These are phyloP conservation scores for Tetracladium marchalianum DNA, from an alignment of 495 filamentous ascomycete species.

Conservation along the genomic window DNA sequence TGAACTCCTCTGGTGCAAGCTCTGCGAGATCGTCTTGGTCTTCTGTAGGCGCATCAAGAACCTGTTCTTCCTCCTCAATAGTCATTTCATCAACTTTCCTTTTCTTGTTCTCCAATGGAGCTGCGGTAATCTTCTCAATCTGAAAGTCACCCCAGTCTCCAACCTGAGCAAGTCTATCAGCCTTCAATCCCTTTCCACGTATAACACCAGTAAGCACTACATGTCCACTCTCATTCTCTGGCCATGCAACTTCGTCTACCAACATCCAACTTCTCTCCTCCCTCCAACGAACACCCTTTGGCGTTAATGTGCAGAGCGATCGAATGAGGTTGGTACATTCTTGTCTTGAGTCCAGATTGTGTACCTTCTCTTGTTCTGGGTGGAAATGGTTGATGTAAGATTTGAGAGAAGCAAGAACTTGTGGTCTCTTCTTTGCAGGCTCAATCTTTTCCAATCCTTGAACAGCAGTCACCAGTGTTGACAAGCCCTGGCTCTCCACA, in stretches of 20 bases:
- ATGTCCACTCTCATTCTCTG: slow-evolving; percentile 38
- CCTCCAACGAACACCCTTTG: slow-evolving; percentile 88
- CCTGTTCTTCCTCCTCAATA: slow-evolving; percentile 37
- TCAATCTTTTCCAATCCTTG: slow-evolving; percentile 71
- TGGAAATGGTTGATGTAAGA: slow-evolving; percentile 92
- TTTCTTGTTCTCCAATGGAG: slow-evolving; percentile 43
- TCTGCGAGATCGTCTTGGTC: slow-evolving; percentile 75
- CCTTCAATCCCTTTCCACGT: slow-evolving; percentile 76
- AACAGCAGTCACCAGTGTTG: slow-evolving; percentile 70
- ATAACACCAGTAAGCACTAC: slow-evolving; percentile 79
- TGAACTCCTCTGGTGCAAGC: slow-evolving; percentile 74
- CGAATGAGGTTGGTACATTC: slow-evolving; percentile 85
- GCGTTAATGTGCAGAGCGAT: slow-evolving; percentile 77
- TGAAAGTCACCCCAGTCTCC: slow-evolving; percentile 95
- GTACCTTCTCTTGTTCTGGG: slow-evolving; percentile 76
- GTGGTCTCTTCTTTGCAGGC: slow-evolving; percentile 62
- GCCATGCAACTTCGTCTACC: slow-evolving; percentile 70
- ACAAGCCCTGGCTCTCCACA: slow-evolving; percentile 88
- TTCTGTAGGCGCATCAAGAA: slow-evolving; percentile 58
- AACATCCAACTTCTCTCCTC: slow-evolving; percentile 93
- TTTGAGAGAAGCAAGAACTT: slow-evolving; percentile 69
- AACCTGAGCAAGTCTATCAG: slow-evolving; percentile 80
- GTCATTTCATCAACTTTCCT: slow-evolving; percentile 59
- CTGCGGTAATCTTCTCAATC: slow-evolving; percentile 74
- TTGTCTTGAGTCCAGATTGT: slow-evolving; percentile 73